Base-by-base conservation (phyloP, 2,329 filamentous ascomycete genomes). In the Colletotrichum eleusines region DNA sequence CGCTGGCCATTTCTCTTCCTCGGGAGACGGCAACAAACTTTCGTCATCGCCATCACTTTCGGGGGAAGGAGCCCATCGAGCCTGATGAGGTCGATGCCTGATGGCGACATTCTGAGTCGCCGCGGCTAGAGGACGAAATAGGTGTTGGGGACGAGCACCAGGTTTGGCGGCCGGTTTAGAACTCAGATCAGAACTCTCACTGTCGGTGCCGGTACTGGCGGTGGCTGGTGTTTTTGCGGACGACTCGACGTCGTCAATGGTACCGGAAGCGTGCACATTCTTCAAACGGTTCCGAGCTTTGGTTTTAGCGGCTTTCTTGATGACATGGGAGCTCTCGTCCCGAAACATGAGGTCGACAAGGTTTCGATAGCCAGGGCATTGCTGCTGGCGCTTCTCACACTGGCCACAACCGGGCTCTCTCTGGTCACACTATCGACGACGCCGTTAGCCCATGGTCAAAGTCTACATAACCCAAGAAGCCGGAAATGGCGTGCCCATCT, bases 301-400 rank as follows among this genome's bases (percentile, higher is more conserved):
- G 63, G 81, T 82, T 60, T 63, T 68, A 44, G 69, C 59, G 55
- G 84, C 85, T 77, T 86, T 88, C 74, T 84, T 83, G 73, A 86
- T 86, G 66, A 89, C 86, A 75, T 87, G 85, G 40, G 82, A 83
- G 73, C 85, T 89, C 76, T 89, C 85, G 74, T 89, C 85, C 51
- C 87, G 84, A 74, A 89, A 89, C 81, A 89, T 87, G 71, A 89
- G 81, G 73, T 89, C 87, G 50, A 87, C 83, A 59, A 85, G 80
- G 72, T 87, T 86, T 53, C 87, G 81, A 74, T 89, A 89, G 66
- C 87, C 87, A 40, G 87, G 86, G 69, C 87, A 89, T 77, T 78
- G 70, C 63, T 85, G 81, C 68, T 85, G 81, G 51, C 85, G 83
- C 75, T 87, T 87, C 60, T 83, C 81, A 75, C 87, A 89, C 76